Base-by-base conservation (phyloP, 352 stramenopile genomes). In the Phytophthora chlamydospora region DNA sequence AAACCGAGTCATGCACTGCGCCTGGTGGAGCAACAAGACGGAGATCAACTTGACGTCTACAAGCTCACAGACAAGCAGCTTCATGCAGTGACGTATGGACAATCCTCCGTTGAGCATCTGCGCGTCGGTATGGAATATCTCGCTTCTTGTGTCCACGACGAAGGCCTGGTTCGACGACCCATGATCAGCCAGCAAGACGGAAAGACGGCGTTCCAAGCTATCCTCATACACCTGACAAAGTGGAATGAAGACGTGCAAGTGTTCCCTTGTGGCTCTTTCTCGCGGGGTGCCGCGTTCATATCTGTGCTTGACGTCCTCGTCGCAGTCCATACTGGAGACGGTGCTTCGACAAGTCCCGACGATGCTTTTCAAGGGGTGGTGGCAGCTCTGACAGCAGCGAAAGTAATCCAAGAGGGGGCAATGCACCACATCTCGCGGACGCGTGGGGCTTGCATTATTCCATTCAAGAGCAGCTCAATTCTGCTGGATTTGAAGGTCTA, bases 261-360 rank as follows among this genome's bases (percentile, higher is more conserved):
- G 29, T 93, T 88, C 45, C 74, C 84, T 0, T 92, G 84, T 63
- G 83, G 83, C 2, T 78, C 79, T 2, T 93, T 95, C 34, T 83
- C 83, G 21, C 82, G 86, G 34, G 79, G 83, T 4, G 83, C 84
- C 2, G 76, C 78, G 6, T 91, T 79, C 36, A 74, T 84, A 33
- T 95, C 86, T 0, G 83, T 89, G 2, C 59, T 95, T 6, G 83
- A 93, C 56, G 40, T 93, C 11, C 59, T 95, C 11, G 81, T 92
- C 11, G 68, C 69, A 13, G 35, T 80, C 17, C 65, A 73, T 14
- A 31, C 21, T 62, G 12, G 16, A 14, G 24, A 51, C 11, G 35
- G 16, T 29, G 16, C 53, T 33, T 21, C 13, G 14, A 3, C 35
- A 56, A 50, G 13, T 32, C 27, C 41, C 38, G 16, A 51, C 16